A percentile compares a stretch with the other conserved stretches of the same genome.
These are phyloP conservation scores for Neurospora sublineolata DNA, from an alignment of 495 filamentous ascomycete species.

Conservation along the genomic window DNA sequence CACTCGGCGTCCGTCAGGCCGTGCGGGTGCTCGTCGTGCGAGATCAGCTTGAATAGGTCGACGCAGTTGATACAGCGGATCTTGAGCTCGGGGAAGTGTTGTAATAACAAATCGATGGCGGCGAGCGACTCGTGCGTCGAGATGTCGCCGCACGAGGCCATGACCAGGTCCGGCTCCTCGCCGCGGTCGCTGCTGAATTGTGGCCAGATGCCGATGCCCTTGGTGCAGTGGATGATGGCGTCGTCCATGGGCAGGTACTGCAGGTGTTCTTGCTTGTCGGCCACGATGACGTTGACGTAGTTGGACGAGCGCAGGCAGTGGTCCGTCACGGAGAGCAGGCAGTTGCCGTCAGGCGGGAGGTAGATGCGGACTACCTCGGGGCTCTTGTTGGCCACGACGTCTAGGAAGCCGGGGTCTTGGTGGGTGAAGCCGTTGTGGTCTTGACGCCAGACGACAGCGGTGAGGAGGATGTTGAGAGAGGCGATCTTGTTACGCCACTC, in stretches of 20 bases:
- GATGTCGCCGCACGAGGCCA: constrained; percentile 61
- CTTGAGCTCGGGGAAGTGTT: constrained; percentile 53
- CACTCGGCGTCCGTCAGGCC: constrained; percentile 51
- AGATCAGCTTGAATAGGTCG: constrained; percentile 64
- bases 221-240: constrained; percentile 58
- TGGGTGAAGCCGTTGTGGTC: constrained; percentile 75
- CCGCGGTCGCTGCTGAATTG: constrained; percentile 44
- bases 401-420: constrained; percentile 66
- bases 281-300: constrained; percentile 68
- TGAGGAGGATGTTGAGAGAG: constrained; percentile 64
- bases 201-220: constrained; percentile 45
- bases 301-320: constrained; percentile 58
- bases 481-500: constrained; percentile 57
- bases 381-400: constrained; percentile 63
- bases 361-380: constrained; percentile 68
- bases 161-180: constrained; percentile 54
- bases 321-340: constrained; percentile 53
- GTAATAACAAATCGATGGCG: constrained; percentile 52
- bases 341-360: constrained; percentile 64
- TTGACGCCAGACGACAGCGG: constrained; percentile 64
- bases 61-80: constrained; percentile 67
- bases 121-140: constrained; percentile 58
- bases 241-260: constrained; percentile 59
- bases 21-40: constrained; percentile 52
- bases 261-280: constrained; percentile 65